phyloP scores from a whole-genome alignment of 495 filamentous ascomycete species.

The Recurvomyces mirabilis region DNA sequence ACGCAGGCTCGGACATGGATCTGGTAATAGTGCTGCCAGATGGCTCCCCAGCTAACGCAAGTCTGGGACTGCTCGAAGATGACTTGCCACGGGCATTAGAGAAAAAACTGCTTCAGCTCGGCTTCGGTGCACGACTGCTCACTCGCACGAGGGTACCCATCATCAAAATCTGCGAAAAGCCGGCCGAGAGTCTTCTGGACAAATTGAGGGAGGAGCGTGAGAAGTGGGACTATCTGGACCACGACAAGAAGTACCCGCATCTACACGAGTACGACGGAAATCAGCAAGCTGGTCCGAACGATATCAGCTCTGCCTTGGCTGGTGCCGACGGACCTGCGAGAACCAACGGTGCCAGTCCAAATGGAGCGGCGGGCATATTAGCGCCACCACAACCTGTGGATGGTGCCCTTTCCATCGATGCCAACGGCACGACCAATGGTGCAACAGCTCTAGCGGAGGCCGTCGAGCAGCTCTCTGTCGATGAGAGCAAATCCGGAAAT shows the following conservation, averaged over 20 bases:
- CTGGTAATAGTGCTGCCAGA: conserved; percentile 49
- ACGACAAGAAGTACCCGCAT: conserved; percentile 24
- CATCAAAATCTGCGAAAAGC: conserved; percentile 66
- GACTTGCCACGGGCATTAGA: conserved; percentile 51
- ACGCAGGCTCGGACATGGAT: conserved; percentile 65
- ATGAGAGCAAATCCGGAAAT: neutral
- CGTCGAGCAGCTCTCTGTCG: neutral
- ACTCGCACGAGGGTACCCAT: conserved; percentile 69
- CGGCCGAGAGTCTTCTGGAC: conserved; percentile 39
- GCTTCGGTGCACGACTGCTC: conserved; percentile 57
- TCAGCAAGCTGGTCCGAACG: too few species aligned
- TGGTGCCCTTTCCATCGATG: neutral
- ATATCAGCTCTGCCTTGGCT: too few species aligned
- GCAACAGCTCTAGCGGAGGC: neutral
- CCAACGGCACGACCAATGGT: neutral
- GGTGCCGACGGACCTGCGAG: conserved; percentile 2
- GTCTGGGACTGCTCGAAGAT: conserved; percentile 22
- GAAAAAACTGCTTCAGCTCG: conserved; percentile 54
- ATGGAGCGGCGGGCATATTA: neutral
- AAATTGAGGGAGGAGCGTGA: conserved; percentile 44
- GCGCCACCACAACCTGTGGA: neutral
- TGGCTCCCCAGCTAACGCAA: conserved; percentile 15
- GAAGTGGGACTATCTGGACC: conserved; percentile 44
- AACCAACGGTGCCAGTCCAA: neutral
- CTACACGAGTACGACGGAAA: conserved; percentile 19